These are phyloP conservation scores for Colletotrichum limetticola DNA, from an alignment of 2,329 filamentous ascomycete species.

Conservation along the genomic window DNA sequence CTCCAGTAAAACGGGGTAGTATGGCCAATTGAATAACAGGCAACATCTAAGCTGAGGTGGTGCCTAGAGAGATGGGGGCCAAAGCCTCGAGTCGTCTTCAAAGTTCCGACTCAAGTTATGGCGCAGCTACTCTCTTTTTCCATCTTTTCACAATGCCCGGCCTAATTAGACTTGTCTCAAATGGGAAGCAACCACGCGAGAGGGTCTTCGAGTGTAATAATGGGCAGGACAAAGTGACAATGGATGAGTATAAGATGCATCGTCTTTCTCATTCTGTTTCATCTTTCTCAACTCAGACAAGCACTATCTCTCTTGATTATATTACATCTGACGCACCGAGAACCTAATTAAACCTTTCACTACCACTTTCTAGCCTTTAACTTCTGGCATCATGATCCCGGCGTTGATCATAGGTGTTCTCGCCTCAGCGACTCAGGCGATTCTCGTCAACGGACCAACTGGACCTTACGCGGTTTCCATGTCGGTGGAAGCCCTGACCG, in stretches of 20 bases:
- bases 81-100: not conserved
- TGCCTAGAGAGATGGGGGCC: not conserved
- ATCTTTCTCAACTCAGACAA: not conserved
- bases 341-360: not conserved
- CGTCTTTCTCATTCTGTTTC: not conserved
- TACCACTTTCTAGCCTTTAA: not conserved
- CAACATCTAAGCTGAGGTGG: not conserved
- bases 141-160: too few relatives aligned
- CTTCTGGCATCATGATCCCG: conserved; percentile 35
- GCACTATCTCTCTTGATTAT: not conserved
- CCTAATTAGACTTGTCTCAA: not conserved
- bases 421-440: conserved; percentile 35
- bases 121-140: not conserved
- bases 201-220: not conserved
- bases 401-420: conserved; percentile 34
- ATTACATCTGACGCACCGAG: too few relatives aligned
- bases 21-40: conserved; percentile 3
- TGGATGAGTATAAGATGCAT: not conserved
- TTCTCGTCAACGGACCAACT: conserved; percentile 42
- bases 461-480: conserved; percentile 45
- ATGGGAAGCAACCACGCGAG: conserved; percentile 11
- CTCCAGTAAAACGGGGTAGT: not conserved
- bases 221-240: not conserved
- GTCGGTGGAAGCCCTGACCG: conserved; percentile 41
- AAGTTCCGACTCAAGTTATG: not conserved